phyloP scores from a whole-genome alignment of 352 stramenopile species.

The Phytophthora crassamura region DNA sequence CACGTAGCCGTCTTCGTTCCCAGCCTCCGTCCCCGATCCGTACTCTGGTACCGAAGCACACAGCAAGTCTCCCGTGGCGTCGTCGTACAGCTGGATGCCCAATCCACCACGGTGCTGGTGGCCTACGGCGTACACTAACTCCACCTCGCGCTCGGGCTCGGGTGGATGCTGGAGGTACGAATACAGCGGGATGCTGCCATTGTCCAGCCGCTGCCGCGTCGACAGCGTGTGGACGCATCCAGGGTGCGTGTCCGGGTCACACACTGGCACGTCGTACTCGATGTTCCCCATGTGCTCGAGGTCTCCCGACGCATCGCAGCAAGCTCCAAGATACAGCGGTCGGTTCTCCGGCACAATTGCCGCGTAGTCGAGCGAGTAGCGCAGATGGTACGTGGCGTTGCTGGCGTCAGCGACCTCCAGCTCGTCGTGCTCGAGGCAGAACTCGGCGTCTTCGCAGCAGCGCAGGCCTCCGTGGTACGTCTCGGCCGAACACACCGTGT shows the following conservation, averaged over 20 bases:
- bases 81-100: slow-evolving; percentile 79
- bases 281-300: slow-evolving; percentile 71
- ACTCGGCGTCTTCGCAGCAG: slow-evolving; percentile 78
- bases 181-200: slow-evolving; percentile 35
- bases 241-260: slow-evolving; percentile 66
- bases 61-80: slow-evolving; percentile 67
- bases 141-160: slow-evolving; percentile 57
- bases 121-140: slow-evolving; percentile 80
- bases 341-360: slow-evolving; percentile 61
- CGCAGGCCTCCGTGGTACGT: slow-evolving; percentile 77
- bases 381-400: slow-evolving; percentile 64
- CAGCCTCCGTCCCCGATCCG: slow-evolving; percentile 56
- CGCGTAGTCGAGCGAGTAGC: slow-evolving; percentile 82
- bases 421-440: slow-evolving; percentile 70
- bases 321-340: slow-evolving; percentile 70
- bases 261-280: slow-evolving; percentile 80
- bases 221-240: slow-evolving; percentile 82
- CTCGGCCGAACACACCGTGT: slow-evolving; percentile 63
- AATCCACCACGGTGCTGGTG: slow-evolving; percentile 80
- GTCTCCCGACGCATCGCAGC: slow-evolving; percentile 74
- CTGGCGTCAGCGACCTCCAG: slow-evolving; percentile 34
- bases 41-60: slow-evolving; percentile 76
- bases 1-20: slow-evolving; percentile 79
- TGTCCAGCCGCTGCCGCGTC: slow-evolving; percentile 67
- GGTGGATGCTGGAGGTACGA: slow-evolving; percentile 30